A percentile compares a stretch with the other conserved stretches of the same genome.
phyloP scores from a whole-genome alignment of 495 filamentous ascomycete species.

The Xylaria cubensis region DNA sequence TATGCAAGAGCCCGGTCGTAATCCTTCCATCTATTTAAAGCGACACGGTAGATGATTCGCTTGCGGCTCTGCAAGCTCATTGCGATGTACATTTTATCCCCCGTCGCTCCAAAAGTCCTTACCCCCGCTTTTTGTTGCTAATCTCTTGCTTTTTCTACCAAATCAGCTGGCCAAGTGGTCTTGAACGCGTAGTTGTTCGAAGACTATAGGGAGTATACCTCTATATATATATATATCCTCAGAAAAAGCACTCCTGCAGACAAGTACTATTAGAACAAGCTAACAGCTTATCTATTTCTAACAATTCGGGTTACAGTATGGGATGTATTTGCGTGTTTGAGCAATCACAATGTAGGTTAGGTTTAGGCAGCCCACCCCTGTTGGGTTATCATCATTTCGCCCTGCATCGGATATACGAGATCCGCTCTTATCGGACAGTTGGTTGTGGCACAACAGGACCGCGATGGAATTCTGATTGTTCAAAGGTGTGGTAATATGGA shows the following conservation, averaged over 20 bases:
- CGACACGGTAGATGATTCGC: constrained; percentile 20
- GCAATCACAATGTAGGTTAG: not conserved
- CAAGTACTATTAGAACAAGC: not conserved
- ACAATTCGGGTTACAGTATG: not conserved
- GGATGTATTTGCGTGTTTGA: not conserved
- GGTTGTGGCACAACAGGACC: constrained; percentile 1
- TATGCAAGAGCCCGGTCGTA: not conserved
- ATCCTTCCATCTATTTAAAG: constrained; percentile 13
- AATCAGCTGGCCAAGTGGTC: not conserved
- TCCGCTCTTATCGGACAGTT: not conserved
- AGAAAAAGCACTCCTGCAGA: not conserved
- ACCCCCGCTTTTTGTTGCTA: constrained; percentile 2
- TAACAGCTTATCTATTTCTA: not conserved
- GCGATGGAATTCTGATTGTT: not conserved
- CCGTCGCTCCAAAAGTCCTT: constrained; percentile 3
- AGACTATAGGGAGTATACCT: not conserved
- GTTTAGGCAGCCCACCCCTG: not conserved
- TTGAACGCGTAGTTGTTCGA: not conserved
- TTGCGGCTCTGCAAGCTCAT: constrained; percentile 17
- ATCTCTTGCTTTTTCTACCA: not conserved
- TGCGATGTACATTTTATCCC: constrained; percentile 5
- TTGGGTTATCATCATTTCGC: not conserved
- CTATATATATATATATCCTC: not conserved
- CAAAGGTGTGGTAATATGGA: not conserved
- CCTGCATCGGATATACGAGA: not conserved